Evolutionary conservation across 306 rosid genomes (phyloP).

Genomic region (Quercus aquifolioides): DNA sequence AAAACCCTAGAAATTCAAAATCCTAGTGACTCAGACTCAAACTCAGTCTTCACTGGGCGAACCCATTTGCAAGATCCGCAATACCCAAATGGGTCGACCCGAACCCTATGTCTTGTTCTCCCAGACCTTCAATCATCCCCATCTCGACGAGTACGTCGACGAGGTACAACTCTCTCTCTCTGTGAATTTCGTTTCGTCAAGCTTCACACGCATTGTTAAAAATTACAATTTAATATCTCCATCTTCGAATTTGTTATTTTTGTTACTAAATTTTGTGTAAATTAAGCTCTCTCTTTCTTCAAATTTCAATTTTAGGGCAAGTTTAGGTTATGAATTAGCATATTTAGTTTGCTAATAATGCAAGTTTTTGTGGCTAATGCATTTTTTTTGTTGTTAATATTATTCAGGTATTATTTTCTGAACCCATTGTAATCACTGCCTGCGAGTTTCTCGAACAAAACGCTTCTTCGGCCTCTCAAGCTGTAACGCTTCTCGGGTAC

Average conservation of each 20-base stretch:
- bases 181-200: background rate
- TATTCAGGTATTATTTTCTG: conserved; percentile 74
- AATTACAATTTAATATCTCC: background rate
- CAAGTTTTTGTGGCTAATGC: background rate
- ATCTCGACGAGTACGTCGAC: conserved; percentile 95
- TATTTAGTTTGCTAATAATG: too few relatives aligned
- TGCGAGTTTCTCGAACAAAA: conserved; percentile 96
- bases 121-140: conserved; percentile 85
- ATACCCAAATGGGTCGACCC: conserved; percentile 73
- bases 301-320: too few relatives aligned
- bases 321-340: too few relatives aligned
- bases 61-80: conserved; percentile 9
- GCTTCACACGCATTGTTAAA: background rate
- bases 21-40: background rate
- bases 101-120: conserved; percentile 87
- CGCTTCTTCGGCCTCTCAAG: conserved; percentile 73
- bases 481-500: conserved; percentile 86
- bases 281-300: background rate
- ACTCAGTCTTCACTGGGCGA: conserved; percentile 26
- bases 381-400: background rate
- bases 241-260: background rate
- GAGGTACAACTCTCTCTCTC: conserved; percentile 47
- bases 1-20: conserved; percentile 40
- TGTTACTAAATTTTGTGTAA: background rate
- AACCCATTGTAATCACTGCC: conserved; percentile 83